Evolutionary conservation across 768 basidiomycete genomes (phyloP).

Genomic region (Rhizopogon roseolus): DNA sequence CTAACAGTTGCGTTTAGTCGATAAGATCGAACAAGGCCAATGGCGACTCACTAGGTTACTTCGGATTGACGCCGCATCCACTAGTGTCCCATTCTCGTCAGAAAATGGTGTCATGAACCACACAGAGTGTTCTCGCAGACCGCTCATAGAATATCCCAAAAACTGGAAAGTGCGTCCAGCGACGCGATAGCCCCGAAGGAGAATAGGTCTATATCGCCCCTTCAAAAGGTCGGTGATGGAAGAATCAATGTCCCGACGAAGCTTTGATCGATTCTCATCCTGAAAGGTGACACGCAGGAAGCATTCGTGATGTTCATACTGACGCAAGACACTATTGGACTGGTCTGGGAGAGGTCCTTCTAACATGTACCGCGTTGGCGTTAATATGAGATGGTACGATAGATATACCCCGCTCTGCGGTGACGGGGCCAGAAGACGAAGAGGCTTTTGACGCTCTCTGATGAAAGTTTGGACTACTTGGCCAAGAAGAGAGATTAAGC

Average conservation of each 20-base stretch:
- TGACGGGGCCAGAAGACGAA: slow-evolving; percentile 17
- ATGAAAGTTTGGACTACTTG: slow-evolving; percentile 14
- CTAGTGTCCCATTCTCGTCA: slow-evolving; percentile 14
- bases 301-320: slow-evolving; percentile 32
- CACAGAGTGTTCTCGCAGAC: slow-evolving; percentile 43
- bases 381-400: slow-evolving; percentile 34
- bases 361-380: slow-evolving; percentile 33
- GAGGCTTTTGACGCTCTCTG: slow-evolving; percentile 20
- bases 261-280: slow-evolving; percentile 38
- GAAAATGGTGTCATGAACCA: slow-evolving; percentile 44
- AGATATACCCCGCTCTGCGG: slow-evolving; percentile 20
- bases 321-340: slow-evolving; percentile 33
- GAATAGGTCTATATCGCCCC: slow-evolving; percentile 28
- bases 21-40: neutral
- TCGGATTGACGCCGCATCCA: slow-evolving; percentile 27
- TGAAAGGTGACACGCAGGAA: slow-evolving; percentile 46
- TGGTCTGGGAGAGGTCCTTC: slow-evolving; percentile 36
- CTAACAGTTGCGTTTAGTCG: slow-evolving; percentile 12
- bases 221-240: slow-evolving; percentile 28
- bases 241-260: slow-evolving; percentile 26
- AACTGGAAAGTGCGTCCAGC: slow-evolving; percentile 43
- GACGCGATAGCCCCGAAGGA: slow-evolving; percentile 30
- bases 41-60: slow-evolving; percentile 25
- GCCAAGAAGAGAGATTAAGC: slow-evolving; percentile 5
- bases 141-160: slow-evolving; percentile 51